Percentiles rank a stretch among this genome's conserved stretches.
phyloP scores from a whole-genome alignment of 2,329 filamentous ascomycete species.

The Colletotrichum sp. region DNA sequence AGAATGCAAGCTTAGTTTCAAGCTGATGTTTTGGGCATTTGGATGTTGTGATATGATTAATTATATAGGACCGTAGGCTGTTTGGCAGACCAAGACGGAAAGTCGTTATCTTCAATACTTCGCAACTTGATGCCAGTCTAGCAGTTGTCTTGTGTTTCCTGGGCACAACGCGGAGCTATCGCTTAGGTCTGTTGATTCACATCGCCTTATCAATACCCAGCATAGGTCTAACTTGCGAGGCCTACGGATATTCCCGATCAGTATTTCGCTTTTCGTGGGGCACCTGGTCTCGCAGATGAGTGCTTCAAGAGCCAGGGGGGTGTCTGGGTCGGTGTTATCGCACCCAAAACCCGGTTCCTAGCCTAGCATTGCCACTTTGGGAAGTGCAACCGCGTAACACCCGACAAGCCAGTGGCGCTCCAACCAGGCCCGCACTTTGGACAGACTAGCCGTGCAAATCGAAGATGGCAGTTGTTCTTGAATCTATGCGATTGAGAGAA shows the following conservation, averaged over 20 bases:
- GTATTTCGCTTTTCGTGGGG: fast-evolving
- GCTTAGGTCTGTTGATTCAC: background rate
- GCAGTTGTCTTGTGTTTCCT: background rate
- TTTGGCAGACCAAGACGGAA: background rate
- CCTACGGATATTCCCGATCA: background rate
- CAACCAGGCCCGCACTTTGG: background rate
- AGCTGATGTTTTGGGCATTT: background rate
- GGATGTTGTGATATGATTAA: fast-evolving
- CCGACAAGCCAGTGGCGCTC: fast-evolving
- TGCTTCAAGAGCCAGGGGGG: background rate
- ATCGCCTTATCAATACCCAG: background rate
- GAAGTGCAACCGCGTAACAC: background rate
- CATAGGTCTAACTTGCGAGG: background rate
- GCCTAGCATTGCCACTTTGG: background rate
- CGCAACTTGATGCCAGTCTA: background rate
- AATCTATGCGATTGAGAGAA: background rate
- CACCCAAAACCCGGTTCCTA: background rate
- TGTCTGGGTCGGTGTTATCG: background rate
- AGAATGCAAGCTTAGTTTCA: background rate
- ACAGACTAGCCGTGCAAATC: background rate
- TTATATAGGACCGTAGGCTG: background rate
- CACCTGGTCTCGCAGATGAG: background rate
- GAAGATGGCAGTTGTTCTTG: background rate
- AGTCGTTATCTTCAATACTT: background rate
- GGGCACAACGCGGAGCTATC: background rate